A percentile compares a stretch with the other conserved stretches of the same genome.
Conservation (phyloP, 352 stramenopile genomes). For the Pythium oligandrum region DNA sequence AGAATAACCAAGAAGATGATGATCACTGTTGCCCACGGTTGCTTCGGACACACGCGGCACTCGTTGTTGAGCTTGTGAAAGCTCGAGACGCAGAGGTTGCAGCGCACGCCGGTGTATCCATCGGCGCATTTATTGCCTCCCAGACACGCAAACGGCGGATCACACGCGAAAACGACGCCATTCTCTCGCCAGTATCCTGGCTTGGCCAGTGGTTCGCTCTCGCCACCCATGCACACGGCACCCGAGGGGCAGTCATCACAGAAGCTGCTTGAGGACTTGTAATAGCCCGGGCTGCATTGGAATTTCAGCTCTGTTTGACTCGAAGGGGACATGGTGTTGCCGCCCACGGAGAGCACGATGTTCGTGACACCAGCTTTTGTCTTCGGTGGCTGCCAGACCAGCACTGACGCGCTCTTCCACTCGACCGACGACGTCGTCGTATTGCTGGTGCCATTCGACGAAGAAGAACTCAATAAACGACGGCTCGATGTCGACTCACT, state of each 20-base stretch:
- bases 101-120: constrained; percentile 42
- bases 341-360: constrained; percentile 52
- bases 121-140: constrained; percentile 40
- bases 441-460: neutral
- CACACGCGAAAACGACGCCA: constrained; percentile 45
- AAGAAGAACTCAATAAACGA: neutral
- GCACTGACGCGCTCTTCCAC: constrained; percentile 42
- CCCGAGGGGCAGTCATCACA: constrained; percentile 50
- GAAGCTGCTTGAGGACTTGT: constrained; percentile 33
- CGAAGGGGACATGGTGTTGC: constrained; percentile 47
- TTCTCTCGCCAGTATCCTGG: constrained; percentile 54
- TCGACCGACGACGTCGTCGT: constrained; percentile 25
- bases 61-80: constrained; percentile 65
- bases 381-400: constrained; percentile 58
- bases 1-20: constrained; percentile 46
- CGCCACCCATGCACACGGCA: constrained; percentile 43
- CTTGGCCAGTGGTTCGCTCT: constrained; percentile 35
- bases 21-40: constrained; percentile 51
- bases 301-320: constrained; percentile 65
- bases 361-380: constrained; percentile 44
- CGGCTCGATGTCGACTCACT: constrained; percentile 4
- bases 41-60: constrained; percentile 44
- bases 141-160: constrained; percentile 50
- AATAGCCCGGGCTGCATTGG: constrained; percentile 54
- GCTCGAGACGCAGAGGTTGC: constrained; percentile 35